Conservation (phyloP, 2,329 filamentous ascomycete genomes). For the Calonectria montana region DNA sequence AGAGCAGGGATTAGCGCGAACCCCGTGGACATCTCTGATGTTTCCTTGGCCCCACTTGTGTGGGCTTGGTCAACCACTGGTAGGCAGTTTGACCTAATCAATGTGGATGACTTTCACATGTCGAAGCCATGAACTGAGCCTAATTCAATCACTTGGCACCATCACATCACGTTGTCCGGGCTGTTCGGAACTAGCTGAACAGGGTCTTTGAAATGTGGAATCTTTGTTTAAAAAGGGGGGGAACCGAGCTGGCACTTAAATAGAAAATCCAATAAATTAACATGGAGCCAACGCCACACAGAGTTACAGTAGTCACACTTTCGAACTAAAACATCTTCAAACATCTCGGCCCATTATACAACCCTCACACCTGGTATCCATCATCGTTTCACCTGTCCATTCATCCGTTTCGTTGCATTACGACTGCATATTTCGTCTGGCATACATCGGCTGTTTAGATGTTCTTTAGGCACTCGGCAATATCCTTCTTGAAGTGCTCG, state of each 20-base stretch:
- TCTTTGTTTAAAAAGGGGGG: conserved; percentile 10
- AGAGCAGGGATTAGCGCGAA: neutral
- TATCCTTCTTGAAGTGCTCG: conserved; percentile 63
- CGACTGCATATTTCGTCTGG: conserved; percentile 11
- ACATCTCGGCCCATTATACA: conserved; percentile 8
- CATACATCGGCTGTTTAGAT: conserved; percentile 23
- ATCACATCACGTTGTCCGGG: conserved; percentile 24
- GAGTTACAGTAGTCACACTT: conserved; percentile 38
- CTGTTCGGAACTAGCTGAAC: conserved; percentile 6
- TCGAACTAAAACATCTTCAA: conserved; percentile 18
- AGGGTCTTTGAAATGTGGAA: conserved; percentile 24
- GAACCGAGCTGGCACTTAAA: conserved; percentile 17
- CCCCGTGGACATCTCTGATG: conserved; percentile 10
- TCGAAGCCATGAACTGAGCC: conserved; percentile 16
- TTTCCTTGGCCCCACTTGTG: conserved; percentile 15
- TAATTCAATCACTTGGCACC: conserved; percentile 18
- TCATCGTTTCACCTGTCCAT: conserved; percentile 21
- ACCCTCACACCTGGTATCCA: conserved; percentile 37
- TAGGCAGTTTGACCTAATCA: neutral
- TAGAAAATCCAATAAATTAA: conserved; percentile 35
- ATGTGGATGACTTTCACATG: conserved; percentile 25
- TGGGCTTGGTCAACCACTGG: conserved; percentile 9
- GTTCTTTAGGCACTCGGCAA: conserved; percentile 55
- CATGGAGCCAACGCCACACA: conserved; percentile 41
- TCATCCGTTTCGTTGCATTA: conserved; percentile 14